These are phyloP conservation scores for Aegilops sharonensis DNA, from an alignment of 176 grass and related monocot species.

Conservation along the genomic window DNA sequence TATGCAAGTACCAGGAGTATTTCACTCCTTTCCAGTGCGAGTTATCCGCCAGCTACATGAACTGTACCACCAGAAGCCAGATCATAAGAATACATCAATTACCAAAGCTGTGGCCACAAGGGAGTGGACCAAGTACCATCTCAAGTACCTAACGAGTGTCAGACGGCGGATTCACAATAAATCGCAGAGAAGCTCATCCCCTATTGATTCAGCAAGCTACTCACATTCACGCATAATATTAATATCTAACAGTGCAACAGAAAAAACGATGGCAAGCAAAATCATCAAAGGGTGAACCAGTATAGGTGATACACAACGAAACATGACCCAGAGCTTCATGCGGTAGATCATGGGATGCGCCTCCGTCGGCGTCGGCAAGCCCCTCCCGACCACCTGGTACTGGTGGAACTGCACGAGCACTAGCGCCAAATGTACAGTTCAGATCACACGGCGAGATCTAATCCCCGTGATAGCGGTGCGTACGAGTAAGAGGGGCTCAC, in stretches of 20 bases:
- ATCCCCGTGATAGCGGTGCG: too few relatives aligned
- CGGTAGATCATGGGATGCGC: too few relatives aligned
- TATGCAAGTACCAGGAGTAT: too few relatives aligned
- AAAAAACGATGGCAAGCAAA: not conserved
- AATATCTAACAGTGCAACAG: not conserved
- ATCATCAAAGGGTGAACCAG: not conserved
- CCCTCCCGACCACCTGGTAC: too few relatives aligned
- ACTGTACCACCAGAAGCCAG: not conserved
- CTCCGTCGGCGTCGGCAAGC: too few relatives aligned
- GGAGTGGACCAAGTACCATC: not conserved
- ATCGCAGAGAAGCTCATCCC: not conserved
- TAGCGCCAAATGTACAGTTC: too few relatives aligned
- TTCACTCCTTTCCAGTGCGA: too few relatives aligned
- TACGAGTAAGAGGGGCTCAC: too few relatives aligned
- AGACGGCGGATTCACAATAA: not conserved
- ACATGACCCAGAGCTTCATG: not conserved
- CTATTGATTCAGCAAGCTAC: not conserved
- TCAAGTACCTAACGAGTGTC: not conserved
- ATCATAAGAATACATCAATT: not conserved
- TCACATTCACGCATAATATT: not conserved
- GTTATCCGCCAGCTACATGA: too few relatives aligned
- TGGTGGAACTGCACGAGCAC: too few relatives aligned
- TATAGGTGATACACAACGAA: not conserved
- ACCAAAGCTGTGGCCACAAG: not conserved
- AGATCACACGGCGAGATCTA: too few relatives aligned